These are phyloP conservation scores for Xerocomellus chrysenteron DNA, from an alignment of 768 basidiomycete species.

Conservation along the genomic window DNA sequence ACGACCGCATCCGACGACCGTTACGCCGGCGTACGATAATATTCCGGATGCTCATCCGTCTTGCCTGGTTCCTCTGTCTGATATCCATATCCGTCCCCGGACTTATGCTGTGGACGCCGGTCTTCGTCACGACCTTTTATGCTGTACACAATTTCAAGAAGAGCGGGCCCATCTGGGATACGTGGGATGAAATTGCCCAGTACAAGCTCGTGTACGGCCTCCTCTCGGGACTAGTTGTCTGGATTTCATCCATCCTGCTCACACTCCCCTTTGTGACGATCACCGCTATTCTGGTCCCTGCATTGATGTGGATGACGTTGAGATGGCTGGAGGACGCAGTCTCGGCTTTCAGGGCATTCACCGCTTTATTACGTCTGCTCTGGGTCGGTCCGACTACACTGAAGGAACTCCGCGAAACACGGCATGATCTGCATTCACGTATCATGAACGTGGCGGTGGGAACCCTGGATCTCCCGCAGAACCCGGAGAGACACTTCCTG, in stretches of 20 bases:
- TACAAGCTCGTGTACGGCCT: conserved; percentile 86
- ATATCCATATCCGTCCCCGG: conserved; percentile 71
- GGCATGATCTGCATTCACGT: conserved; percentile 59
- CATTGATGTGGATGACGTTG: conserved; percentile 85
- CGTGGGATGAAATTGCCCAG: conserved; percentile 88
- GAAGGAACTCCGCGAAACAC: conserved; percentile 48
- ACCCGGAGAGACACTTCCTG: conserved; percentile 68
- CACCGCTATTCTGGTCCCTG: conserved; percentile 61
- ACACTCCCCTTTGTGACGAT: conserved; percentile 63
- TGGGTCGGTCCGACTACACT: conserved; percentile 59
- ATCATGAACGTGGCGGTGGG: conserved; percentile 63
- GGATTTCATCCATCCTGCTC: conserved; percentile 49
- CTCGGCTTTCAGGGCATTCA: conserved; percentile 73
- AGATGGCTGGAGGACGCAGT: conserved; percentile 87
- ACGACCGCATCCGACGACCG: conserved; percentile 77
- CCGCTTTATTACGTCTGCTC: conserved; percentile 59
- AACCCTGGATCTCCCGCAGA: conserved; percentile 58
- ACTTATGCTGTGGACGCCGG: conserved; percentile 77
- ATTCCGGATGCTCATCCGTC: conserved; percentile 62
- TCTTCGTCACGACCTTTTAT: conserved; percentile 69
- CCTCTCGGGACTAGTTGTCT: conserved; percentile 68
- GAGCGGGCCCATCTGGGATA: conserved; percentile 80
- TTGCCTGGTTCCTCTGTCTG: conserved; percentile 62
- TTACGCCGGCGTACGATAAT: conserved; percentile 54
- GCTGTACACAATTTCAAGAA: conserved; percentile 77